Conservation (phyloP, 257 asterid genomes). For the Parsonsia alboflavescens region DNA sequence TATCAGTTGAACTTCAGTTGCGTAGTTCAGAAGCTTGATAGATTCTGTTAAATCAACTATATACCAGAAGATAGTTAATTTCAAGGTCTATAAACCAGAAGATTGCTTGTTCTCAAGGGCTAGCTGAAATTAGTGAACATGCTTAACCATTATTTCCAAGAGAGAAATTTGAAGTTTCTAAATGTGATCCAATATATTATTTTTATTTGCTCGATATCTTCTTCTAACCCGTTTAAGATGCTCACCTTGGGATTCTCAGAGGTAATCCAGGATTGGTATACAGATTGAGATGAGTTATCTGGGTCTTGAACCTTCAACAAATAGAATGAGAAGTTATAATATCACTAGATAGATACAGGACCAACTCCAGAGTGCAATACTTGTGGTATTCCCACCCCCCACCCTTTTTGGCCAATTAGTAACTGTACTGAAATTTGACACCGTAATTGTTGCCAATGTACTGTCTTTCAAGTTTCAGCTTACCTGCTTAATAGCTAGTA, state of each 20-base stretch:
- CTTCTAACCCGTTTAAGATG: too few species aligned
- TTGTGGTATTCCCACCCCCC: background rate
- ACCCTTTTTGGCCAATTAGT: background rate
- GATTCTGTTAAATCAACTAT: background rate
- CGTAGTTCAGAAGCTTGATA: background rate
- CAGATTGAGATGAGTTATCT: constrained; percentile 73
- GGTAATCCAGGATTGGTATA: constrained; percentile 70
- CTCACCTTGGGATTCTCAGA: constrained; percentile 46
- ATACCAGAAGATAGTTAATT: background rate
- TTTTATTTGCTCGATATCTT: too few species aligned
- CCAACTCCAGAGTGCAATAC: background rate
- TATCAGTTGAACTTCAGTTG: background rate
- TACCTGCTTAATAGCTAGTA: constrained; percentile 68
- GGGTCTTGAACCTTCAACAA: constrained; percentile 61
- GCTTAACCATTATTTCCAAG: background rate
- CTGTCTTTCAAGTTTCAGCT: background rate
- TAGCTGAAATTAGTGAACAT: background rate
- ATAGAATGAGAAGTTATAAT: constrained; percentile 9
- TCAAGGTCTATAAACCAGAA: background rate
- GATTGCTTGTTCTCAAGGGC: background rate
- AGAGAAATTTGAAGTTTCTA: too few species aligned
- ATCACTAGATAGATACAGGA: background rate
- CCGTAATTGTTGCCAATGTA: constrained; percentile 3
- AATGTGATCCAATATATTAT: background rate
- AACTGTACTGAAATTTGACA: background rate